Evolutionary conservation across 495 filamentous ascomycete species (phyloP), one percentile per base, ranked within the genome.

Genomic region (Xylaria castorea): DNA sequence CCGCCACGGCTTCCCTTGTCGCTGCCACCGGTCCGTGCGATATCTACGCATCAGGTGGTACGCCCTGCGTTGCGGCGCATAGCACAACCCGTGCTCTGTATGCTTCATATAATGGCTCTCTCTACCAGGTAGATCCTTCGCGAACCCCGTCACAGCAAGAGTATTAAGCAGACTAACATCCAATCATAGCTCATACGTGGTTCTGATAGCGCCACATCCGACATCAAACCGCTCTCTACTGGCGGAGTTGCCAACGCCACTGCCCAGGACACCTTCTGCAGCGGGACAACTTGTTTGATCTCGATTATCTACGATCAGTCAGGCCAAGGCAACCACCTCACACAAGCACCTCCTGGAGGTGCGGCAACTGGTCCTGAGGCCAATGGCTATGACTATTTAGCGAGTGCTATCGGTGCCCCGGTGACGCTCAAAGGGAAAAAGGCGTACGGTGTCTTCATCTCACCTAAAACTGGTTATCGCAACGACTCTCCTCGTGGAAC

Each of bases 221-320:
- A 74, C 64, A 88, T 89, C 57, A 42, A 78, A 20, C 86, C 87
- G 0, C 78, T 86, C 1, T 80, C 83, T 1, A 80, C 85, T 25
- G 87, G 87, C 22, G 73, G 73, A 71, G 84, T 89, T 16, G 87
- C 87, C 27, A 84, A 89, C 81, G 85, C 86, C 34, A 79, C 83
- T 9, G 75, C 85, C 68, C 88, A 89, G 77, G 88, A 89, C 75
- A 72, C 81, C 55, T 89, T 89, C 80, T 89, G 88, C 73, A 80
- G 81, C 48, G 74, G 76, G 70, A 89, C 88, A 1, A 89, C 85
- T 60, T 89, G 88, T 75, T 76, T 88, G 25, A 89, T 89, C 74
- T 84, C 83, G 0, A 83, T 85, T 65, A 88, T 89, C 66, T 89
- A 89, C 72, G 88, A 89, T 75, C 87, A 89, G 77, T 87, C 87